Percentiles rank a stretch among this genome's conserved stretches.
Conservation (phyloP, 805 yeast genomes). For the Yarrowia sp. region DNA sequence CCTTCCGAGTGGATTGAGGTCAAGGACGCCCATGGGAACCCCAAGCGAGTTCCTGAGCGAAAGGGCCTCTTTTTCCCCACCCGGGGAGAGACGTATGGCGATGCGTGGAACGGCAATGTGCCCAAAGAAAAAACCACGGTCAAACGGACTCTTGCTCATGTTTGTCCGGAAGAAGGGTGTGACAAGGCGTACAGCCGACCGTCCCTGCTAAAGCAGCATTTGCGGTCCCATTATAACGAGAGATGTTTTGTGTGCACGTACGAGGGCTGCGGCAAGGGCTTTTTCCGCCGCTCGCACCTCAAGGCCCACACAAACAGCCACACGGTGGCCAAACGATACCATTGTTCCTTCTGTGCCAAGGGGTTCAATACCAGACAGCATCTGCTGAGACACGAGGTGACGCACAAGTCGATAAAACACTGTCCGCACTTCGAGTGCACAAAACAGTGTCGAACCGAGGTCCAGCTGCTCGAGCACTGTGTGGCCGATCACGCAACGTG, state of each 20-base stretch:
- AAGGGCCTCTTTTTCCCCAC: slow-evolving; percentile 28
- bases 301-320: slow-evolving; percentile 77
- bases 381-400: slow-evolving; percentile 77
- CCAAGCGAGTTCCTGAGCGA: slow-evolving; percentile 28
- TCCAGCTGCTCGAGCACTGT: slow-evolving; percentile 27
- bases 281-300: slow-evolving; percentile 80
- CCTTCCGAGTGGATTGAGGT: slow-evolving; percentile 32
- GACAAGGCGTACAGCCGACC: slow-evolving; percentile 81
- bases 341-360: slow-evolving; percentile 77
- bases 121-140: slow-evolving; percentile 13
- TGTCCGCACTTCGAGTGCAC: slow-evolving; percentile 8
- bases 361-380: slow-evolving; percentile 85
- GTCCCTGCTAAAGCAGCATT: slow-evolving; percentile 81
- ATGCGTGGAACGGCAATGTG: slow-evolving; percentile 29
- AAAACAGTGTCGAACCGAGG: slow-evolving; percentile 8
- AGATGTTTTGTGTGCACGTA: slow-evolving; percentile 72
- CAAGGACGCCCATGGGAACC: slow-evolving; percentile 25
- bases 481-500: slow-evolving; percentile 11
- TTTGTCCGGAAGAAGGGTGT: slow-evolving; percentile 72
- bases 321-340: slow-evolving; percentile 67
- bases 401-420: slow-evolving; percentile 64
- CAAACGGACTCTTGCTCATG: slow-evolving; percentile 50
- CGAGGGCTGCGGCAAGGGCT: slow-evolving; percentile 65
- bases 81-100: slow-evolving; percentile 14
- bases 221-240: slow-evolving; percentile 75